phyloP scores from a whole-genome alignment of 805 yeast species.

The Tetrapisispora iriomotensis region DNA sequence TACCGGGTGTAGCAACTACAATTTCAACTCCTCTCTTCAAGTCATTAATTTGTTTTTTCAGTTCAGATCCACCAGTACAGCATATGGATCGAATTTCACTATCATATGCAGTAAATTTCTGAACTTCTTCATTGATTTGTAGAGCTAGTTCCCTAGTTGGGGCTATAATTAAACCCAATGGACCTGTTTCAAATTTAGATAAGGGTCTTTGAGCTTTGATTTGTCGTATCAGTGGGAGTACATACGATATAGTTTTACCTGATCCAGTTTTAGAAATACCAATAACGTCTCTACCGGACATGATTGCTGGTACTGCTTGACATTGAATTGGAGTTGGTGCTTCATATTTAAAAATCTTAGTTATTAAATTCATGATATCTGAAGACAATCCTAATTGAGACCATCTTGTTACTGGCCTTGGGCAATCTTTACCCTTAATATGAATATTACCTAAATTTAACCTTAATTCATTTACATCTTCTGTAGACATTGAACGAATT shows the following conservation, averaged over 20 bases:
- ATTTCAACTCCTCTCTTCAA: conserved; percentile 70
- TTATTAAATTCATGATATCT: conserved; percentile 43
- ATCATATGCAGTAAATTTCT: conserved; percentile 34
- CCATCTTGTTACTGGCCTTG: conserved; percentile 68
- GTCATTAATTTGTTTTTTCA: conserved; percentile 72
- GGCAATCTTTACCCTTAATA: conserved; percentile 48
- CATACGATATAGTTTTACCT: conserved; percentile 86
- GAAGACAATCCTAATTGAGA: conserved; percentile 70
- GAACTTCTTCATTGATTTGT: conserved; percentile 66
- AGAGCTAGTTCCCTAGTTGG: conserved; percentile 91
- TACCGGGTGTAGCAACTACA: conserved; percentile 89
- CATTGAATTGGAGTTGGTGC: conserved; percentile 83
- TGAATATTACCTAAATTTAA: conserved; percentile 52
- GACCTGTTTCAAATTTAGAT: conserved; percentile 47
- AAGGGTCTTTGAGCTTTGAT: conserved; percentile 60
- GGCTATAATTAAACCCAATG: conserved; percentile 67
- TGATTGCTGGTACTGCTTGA: conserved; percentile 81
- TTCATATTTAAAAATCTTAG: conserved; percentile 40
- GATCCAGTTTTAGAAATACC: conserved; percentile 97
- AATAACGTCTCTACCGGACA: conserved; percentile 83
- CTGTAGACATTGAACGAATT: conserved; percentile 36
- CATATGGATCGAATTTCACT: conserved; percentile 41
- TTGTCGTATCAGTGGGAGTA: conserved; percentile 77
- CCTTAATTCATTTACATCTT: conserved; percentile 49
- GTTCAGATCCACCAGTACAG: conserved; percentile 85